Base-by-base conservation (phyloP, 2,329 filamentous ascomycete genomes). In the Plenodomus tracheiphilus region DNA sequence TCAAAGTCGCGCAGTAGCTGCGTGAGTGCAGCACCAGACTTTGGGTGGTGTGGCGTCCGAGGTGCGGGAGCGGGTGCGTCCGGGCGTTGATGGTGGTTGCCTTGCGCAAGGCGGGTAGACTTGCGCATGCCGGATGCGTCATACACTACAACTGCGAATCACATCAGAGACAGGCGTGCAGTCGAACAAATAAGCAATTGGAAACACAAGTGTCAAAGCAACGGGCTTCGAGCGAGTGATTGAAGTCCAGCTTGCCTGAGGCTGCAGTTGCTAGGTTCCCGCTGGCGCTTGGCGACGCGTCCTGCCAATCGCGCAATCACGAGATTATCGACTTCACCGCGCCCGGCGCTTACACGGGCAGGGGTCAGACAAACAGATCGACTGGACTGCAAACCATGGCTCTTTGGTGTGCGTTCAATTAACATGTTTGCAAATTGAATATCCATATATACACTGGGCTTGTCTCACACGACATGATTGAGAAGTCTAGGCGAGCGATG, bases 231-330 rank as follows among this genome's bases (percentile, higher is more conserved):
- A 41, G 30, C 41, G 53, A 56, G 53, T 53, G 44, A 57, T 53
- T 56, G 54, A 49, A 46, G 53, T 30, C 43, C 40, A n/a, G n/a
- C n/a, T n/a, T 64, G 58, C 64, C 63, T 65, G 43, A 63, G 60
- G 60, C 60, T 44, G 43, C 47, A 46, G 41, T 57, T 52, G 53
- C 49, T 55, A 43, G 43, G 52, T 32, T 41, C 30, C 41, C 25
- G 25, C 16, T 9, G 46, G 48, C 51, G 43, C 55, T 48, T 59
- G 59, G 59, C 57, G 39, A 34, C 56, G 50, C 56, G 53, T 22
- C 30, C 13, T 32, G 28, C 28, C 28, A 32, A 18, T 46, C 63
- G 48, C 64, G 61, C 32, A 41, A 42, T 63, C 64, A 66, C 62
- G 53, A 41, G 63, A 50, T 36, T 28, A 22, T 10, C 34, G 25